Percentiles rank a stretch among this genome's conserved stretches.
Evolutionary conservation across 306 rosid species (phyloP).

Genomic region (Fagus sylvatica): DNA sequence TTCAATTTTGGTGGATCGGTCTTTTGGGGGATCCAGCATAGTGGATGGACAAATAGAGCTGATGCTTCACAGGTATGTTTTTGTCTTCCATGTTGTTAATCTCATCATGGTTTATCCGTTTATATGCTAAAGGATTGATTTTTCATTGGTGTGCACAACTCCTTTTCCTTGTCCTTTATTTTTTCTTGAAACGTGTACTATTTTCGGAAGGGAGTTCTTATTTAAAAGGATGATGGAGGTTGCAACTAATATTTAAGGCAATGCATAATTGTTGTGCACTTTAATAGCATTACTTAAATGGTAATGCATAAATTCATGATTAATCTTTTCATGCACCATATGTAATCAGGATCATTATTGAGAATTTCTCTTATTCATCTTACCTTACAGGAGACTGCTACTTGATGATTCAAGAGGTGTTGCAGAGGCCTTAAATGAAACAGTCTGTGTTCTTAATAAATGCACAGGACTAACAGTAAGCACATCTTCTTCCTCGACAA

Average conservation of each 20-base stretch:
- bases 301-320: neutral
- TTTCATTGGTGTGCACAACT: neutral
- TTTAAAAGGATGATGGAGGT: neutral
- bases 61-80: slow-evolving; percentile 77
- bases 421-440: slow-evolving; percentile 81
- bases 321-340: neutral
- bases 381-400: slow-evolving; percentile 64
- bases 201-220: neutral
- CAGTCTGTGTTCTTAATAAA: slow-evolving; percentile 59
- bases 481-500: slow-evolving; percentile 4
- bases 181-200: neutral
- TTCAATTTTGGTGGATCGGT: slow-evolving; percentile 74
- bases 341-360: neutral
- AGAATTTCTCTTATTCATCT: slow-evolving; percentile 5
- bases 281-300: neutral
- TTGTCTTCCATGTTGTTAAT: neutral
- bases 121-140: neutral
- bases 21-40: slow-evolving; percentile 84
- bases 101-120: neutral
- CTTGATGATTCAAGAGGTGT: slow-evolving; percentile 87
- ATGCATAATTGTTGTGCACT: neutral
- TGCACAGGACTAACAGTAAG: slow-evolving; percentile 85
- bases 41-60: slow-evolving; percentile 77
- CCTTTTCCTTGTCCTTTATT: neutral
- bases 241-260: neutral